Percentiles rank a stretch among this genome's conserved stretches.
phyloP scores from a whole-genome alignment of 2,329 filamentous ascomycete genomes.

The Nigrospora oryzae region DNA sequence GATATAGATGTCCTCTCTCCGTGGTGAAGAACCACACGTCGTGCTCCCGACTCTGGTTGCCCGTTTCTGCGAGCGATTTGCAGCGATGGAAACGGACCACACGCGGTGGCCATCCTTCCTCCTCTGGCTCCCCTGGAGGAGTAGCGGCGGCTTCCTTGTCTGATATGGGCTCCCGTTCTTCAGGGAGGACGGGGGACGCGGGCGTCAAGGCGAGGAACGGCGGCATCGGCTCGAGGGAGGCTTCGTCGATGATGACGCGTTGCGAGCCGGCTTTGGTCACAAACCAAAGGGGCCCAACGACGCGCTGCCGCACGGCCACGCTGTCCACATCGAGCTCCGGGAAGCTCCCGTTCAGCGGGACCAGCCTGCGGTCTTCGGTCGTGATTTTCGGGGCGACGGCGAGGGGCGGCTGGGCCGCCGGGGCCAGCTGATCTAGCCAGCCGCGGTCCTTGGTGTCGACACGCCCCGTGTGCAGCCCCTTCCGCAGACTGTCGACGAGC shows the following conservation, averaged over 20 bases:
- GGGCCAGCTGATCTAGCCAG: slow-evolving; percentile 9
- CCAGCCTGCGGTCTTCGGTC: slow-evolving; percentile 51
- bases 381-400: slow-evolving; percentile 65
- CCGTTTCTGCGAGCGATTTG: too few species aligned
- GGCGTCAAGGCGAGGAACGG: too few species aligned
- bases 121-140: too few species aligned
- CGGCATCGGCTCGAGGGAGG: too few species aligned
- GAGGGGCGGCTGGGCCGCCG: slow-evolving; percentile 14
- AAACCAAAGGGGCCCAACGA: slow-evolving; percentile 62
- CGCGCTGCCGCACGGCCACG: slow-evolving; percentile 46
- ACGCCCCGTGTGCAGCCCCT: slow-evolving; percentile 57
- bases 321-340: not conserved
- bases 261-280: slow-evolving; percentile 9
- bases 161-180: too few species aligned
- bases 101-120: too few species aligned
- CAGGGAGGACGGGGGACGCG: too few species aligned
- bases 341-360: slow-evolving; percentile 21
- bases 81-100: too few species aligned
- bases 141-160: too few species aligned
- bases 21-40: too few species aligned
- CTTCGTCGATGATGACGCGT: slow-evolving; percentile 29
- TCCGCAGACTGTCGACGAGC: slow-evolving; percentile 57
- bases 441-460: slow-evolving; percentile 18
- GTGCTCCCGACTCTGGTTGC: too few species aligned
- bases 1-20: too few species aligned